These are phyloP conservation scores for Komagataea norvegica DNA, from an alignment of 1,139 yeast genomes.

Conservation along the genomic window DNA sequence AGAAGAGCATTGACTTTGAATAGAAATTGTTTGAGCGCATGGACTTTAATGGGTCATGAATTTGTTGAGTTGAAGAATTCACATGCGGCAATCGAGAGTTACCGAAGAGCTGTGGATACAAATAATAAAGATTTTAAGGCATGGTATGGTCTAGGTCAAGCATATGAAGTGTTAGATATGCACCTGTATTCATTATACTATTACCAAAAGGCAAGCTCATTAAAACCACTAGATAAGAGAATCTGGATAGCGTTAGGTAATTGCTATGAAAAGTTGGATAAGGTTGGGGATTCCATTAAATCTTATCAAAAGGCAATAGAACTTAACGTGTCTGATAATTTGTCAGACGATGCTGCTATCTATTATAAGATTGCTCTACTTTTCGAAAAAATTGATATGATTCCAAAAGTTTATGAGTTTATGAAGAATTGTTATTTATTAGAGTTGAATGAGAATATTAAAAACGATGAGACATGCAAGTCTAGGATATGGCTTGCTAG, in stretches of 20 bases:
- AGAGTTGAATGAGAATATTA: constrained; percentile 56
- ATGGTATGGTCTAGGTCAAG: constrained; percentile 98
- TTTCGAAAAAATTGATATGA: constrained; percentile 53
- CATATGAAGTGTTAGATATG: constrained; percentile 96
- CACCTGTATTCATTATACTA: constrained; percentile 88
- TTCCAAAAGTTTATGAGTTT: constrained; percentile 51
- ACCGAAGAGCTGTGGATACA: constrained; percentile 84
- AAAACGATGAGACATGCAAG: constrained; percentile 71
- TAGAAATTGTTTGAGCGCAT: constrained; percentile 80
- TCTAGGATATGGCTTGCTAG: constrained; percentile 88
- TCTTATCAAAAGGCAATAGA: constrained; percentile 47
- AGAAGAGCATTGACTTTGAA: constrained; percentile 82
- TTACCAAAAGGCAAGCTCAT: constrained; percentile 84
- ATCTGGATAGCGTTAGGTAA: constrained; percentile 97
- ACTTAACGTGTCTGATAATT: constrained; percentile 32
- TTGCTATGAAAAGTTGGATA: constrained; percentile 78
- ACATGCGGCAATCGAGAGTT: constrained; percentile 96
- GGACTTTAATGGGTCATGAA: constrained; percentile 99
- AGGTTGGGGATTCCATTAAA: constrained; percentile 37
- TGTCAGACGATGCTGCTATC: constrained; percentile 42
- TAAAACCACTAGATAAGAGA: constrained; percentile 84
- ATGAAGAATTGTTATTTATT: constrained; percentile 73
- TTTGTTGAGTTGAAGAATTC: constrained; percentile 93
- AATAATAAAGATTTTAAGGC: constrained; percentile 90
- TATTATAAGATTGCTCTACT: constrained; percentile 66